Conservation (phyloP, 2,329 filamentous ascomycete genomes). For the Colletotrichum caudatum region DNA sequence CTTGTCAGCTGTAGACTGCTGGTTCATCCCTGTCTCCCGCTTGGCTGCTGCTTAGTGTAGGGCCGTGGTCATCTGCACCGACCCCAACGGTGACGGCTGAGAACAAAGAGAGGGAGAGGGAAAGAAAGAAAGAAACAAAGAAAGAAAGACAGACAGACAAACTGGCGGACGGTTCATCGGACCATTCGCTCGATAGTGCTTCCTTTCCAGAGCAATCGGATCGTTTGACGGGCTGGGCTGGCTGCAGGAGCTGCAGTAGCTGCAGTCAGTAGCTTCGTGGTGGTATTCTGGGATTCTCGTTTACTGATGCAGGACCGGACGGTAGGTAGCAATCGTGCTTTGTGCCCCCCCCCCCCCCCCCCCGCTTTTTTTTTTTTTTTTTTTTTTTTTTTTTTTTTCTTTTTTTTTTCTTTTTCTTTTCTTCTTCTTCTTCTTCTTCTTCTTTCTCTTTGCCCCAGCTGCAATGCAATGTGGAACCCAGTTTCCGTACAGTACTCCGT, state of each 20-base stretch:
- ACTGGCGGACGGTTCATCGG: neutral
- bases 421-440: no score
- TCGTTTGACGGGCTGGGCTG: slow-evolving; percentile 3
- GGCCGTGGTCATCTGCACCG: neutral
- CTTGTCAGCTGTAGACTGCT: neutral
- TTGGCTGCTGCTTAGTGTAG: neutral
- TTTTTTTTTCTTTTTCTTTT: no score
- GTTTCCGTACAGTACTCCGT: neutral
- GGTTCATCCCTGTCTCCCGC: neutral
- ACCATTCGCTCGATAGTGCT: neutral
- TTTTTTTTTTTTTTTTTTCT: no score
- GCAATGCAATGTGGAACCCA: neutral
- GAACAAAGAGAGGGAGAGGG: neutral
- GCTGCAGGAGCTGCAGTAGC: slow-evolving; percentile 3
- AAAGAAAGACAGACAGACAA: neutral
- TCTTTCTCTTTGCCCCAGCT: no score
- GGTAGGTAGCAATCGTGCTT: neutral
- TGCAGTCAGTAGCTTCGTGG: slow-evolving; percentile 11
- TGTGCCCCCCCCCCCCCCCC: neutral
- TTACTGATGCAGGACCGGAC: neutral
- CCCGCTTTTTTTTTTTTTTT: no score
- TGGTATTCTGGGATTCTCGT: neutral
- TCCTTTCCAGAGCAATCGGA: slow-evolving; percentile 9
- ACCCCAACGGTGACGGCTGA: slow-evolving; percentile 9
- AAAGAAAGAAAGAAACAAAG: neutral